Base-by-base conservation (phyloP, 352 stramenopile genomes). In the Phytophthora europaea region DNA sequence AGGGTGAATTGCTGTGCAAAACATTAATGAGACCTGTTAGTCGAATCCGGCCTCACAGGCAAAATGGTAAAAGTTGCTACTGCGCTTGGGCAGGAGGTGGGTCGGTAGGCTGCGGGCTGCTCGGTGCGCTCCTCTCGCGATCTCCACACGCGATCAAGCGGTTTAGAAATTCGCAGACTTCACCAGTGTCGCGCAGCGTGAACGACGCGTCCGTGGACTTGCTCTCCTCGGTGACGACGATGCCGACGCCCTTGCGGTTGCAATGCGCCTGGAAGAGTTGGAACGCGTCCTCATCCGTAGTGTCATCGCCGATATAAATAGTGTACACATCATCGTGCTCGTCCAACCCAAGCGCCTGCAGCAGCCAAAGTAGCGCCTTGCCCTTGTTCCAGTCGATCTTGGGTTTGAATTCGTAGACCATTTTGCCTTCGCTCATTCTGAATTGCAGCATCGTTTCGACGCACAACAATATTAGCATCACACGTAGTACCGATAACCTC, bases 381-480 rank as follows among this genome's bases (percentile, higher is more conserved):
- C 92, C 92, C 75, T 98, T 98, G 85, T 98, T 92, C 92, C 92
- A 98, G 58, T 96, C 85, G 26, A 98, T 94, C 73, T 97, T 95
- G 8, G 92, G 92, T 70, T 96, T 96, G 72, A 92, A 95, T 65
- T 98, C 92, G 69, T 87, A 97, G 15, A 98, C 92, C 90, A 96
- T 94, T 72, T 97, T 97, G 58, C 91, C 91, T 54, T 90, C 76
- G 69, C 92, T 94, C 71, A 90, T 81, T 61, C 90, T 93, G 38
- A 6, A n/a, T 22, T 65, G 33, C 10, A 43, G 47, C n/a, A 43
- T 16, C n/a, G 43, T 50, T 50, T 20, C 18, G 23, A 20, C 10
- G 18, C 18, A 23, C 6, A 6, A 6, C 7, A 45, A 45, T n/a
- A 45, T 45, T 45, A 45, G 34, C 28, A 23, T 47, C 7, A 23